A percentile compares a stretch with the other conserved stretches of the same genome.
These are phyloP conservation scores for Pseudomonodictys pantanalensis DNA, from an alignment of 495 filamentous ascomycete species.

Conservation along the genomic window DNA sequence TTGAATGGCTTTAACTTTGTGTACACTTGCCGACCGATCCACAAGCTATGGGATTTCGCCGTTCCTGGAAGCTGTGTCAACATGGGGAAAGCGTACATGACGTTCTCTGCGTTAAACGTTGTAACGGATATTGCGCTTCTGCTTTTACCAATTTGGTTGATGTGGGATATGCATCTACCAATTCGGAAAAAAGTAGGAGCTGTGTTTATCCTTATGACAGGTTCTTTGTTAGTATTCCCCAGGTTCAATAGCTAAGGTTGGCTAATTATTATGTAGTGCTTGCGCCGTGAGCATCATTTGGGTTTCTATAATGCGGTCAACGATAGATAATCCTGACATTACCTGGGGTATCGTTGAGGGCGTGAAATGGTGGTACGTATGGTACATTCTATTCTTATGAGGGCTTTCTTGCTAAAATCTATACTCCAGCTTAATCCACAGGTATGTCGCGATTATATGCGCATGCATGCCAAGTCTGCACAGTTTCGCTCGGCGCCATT, in stretches of 20 bases:
- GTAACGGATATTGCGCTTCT: not conserved
- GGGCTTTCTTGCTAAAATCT: not conserved
- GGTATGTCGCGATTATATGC: not conserved
- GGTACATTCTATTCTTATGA: not conserved
- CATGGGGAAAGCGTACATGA: not conserved
- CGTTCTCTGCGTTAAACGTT: not conserved
- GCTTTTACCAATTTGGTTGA: not conserved
- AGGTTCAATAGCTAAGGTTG: not conserved
- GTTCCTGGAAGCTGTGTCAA: not conserved
- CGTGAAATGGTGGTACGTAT: not conserved
- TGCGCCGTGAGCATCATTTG: not conserved
- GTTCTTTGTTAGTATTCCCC: not conserved
- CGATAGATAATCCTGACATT: not conserved
- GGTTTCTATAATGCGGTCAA: not conserved
- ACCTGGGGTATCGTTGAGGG: not conserved
- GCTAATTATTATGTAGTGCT: not conserved
- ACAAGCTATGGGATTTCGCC: not conserved
- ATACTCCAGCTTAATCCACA: not conserved
- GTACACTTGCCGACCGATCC: not conserved
- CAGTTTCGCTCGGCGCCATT: not conserved
- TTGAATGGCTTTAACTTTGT: not conserved
- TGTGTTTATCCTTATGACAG: not conserved
- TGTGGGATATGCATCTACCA: not conserved
- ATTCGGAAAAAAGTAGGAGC: not conserved
- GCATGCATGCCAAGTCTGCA: not conserved